Conservation (phyloP, 345 rosid genomes). For the Camelina neglecta region DNA sequence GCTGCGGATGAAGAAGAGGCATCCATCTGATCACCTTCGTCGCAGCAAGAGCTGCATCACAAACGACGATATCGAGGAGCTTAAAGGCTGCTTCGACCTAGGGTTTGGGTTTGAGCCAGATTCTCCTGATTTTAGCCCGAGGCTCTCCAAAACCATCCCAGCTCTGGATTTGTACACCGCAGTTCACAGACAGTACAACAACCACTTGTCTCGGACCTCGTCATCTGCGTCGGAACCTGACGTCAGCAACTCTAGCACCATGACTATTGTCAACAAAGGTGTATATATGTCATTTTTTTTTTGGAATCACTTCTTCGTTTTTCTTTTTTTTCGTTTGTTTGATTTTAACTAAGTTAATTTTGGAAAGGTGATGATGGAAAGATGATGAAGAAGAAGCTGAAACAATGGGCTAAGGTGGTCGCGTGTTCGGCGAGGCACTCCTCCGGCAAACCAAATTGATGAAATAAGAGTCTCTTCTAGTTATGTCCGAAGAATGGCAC, state of each 20-base stretch:
- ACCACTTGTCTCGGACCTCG: slow-evolving; percentile 56
- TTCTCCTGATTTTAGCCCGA: slow-evolving; percentile 64
- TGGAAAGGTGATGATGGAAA: slow-evolving; percentile 63
- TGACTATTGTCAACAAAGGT: slow-evolving; percentile 65
- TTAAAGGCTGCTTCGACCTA: slow-evolving; percentile 76
- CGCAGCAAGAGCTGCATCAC: slow-evolving; percentile 57
- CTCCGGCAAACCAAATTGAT: slow-evolving; percentile 43
- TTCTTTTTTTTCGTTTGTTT: not conserved
- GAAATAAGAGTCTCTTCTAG: slow-evolving; percentile 5
- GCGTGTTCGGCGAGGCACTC: slow-evolving; percentile 66
- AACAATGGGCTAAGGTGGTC: slow-evolving; percentile 86
- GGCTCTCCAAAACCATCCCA: slow-evolving; percentile 66
- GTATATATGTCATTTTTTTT: not conserved
- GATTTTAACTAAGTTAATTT: not conserved
- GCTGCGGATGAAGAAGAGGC: slow-evolving; percentile 57
- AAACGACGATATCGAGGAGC: slow-evolving; percentile 80
- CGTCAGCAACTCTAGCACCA: slow-evolving; percentile 15
- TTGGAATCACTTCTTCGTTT: too few species aligned
- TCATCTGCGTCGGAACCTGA: slow-evolving; percentile 54
- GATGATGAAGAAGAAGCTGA: slow-evolving; percentile 70
- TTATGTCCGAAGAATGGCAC: slow-evolving; percentile 6
- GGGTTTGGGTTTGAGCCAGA: slow-evolving; percentile 76
- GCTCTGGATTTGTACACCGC: slow-evolving; percentile 73
- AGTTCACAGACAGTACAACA: slow-evolving; percentile 59
- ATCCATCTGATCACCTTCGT: not conserved